These are phyloP conservation scores for Singerocomus inundabilis DNA, from an alignment of 1,284 basidiomycete genomes.

Conservation along the genomic window DNA sequence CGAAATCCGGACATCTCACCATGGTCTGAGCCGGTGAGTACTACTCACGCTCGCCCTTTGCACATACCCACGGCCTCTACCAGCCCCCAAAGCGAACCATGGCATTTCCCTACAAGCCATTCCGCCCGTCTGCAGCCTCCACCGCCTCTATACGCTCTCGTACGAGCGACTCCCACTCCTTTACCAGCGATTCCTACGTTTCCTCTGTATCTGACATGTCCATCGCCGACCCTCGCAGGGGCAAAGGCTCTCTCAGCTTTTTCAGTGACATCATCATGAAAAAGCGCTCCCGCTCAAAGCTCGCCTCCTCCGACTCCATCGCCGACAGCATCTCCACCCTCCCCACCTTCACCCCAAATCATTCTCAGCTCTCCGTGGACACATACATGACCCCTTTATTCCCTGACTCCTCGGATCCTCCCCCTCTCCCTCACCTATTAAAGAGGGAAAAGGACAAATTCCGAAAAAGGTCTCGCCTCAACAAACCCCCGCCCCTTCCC, in stretches of 20 bases:
- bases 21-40: constrained; percentile 23
- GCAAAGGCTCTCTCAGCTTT: constrained; percentile 32
- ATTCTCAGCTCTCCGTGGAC: constrained; percentile 27
- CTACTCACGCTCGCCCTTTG: neutral
- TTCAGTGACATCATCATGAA: constrained; percentile 32
- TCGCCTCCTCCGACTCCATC: constrained; percentile 28
- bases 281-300: constrained; percentile 35
- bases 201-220: constrained; percentile 32
- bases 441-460: constrained; percentile 28
- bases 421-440: constrained; percentile 29
- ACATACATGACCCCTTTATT: constrained; percentile 19
- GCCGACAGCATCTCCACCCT: constrained; percentile 20
- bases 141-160: constrained; percentile 34
- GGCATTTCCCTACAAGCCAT: constrained; percentile 36
- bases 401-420: constrained; percentile 11
- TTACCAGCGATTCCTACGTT: constrained; percentile 33
- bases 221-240: constrained; percentile 32
- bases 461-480: constrained; percentile 23
- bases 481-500: constrained; percentile 20
- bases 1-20: constrained; percentile 25
- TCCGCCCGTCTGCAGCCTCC: constrained; percentile 32
- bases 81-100: constrained; percentile 16
- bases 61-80: constrained; percentile 14
- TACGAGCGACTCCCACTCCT: constrained; percentile 42
- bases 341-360: constrained; percentile 19